Base-by-base conservation (phyloP, 192 early-diverging fungal genomes). In the Allomyces macrogynus region DNA sequence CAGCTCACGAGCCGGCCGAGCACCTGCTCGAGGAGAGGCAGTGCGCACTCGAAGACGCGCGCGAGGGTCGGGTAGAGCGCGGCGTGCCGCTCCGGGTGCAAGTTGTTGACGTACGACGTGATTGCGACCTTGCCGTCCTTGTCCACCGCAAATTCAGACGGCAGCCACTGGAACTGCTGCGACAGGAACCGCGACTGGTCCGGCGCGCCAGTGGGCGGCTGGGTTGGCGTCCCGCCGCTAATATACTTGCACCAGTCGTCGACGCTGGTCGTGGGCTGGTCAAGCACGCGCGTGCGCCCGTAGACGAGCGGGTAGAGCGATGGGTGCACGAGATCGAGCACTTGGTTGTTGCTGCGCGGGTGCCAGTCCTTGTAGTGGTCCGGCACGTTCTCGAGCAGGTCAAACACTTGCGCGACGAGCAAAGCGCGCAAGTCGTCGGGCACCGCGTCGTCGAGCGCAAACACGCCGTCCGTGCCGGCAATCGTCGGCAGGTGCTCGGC, bases 71-170 rank as follows among this genome's bases (percentile, higher is more conserved):
- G 72, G 61, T 88, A 86, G 63, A 83, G 63, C 11, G 68, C 71
- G 8, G 71, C 68, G 64, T 77, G 69, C 43, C 78, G 69, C n/a
- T 65, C 24, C 12, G 82, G 86, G 60, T 87, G 78, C 23, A 87
- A 62, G 65, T 87, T 89, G 78, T 88, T 87, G 75, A 90, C 87
- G 69, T 88, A 89, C 1, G 83, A 85, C 40, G 64, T 49, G 24
- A 84, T 70, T 1, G 63, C 54, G 23, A 76, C 68, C 4, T 70
- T n/a, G 40, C 85, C 85, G 27, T 78, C 72, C 0, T 74, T 61
- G 23, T 26, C 62, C 1, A 88, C 74, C 4, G 68, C 63, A 65
- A 87, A 84, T 32, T 86, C 87, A 9, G 80, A 68, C 0, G 88
- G 86, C 22, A 89, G 75, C 86, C 84, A 86, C 68, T 85, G 79